A percentile compares a stretch with the other conserved stretches of the same genome.
phyloP scores from a whole-genome alignment of 148 eudicot genomes.

The Salicornia ramosissima region DNA sequence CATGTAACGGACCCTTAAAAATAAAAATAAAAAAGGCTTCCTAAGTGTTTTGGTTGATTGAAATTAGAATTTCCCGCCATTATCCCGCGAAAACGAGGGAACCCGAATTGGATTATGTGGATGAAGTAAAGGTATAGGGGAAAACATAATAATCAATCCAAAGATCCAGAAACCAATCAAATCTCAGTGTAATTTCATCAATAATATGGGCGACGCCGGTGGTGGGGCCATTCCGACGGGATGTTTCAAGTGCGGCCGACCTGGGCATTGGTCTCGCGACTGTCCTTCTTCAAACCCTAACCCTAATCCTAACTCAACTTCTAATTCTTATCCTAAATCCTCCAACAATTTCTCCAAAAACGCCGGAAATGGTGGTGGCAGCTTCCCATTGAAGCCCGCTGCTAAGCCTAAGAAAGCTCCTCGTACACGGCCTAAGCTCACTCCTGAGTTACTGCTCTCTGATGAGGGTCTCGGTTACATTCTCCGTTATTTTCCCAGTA shows the following conservation, averaged over 20 bases:
- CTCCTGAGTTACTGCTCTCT: conserved; percentile 72
- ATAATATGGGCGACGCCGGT: conserved; percentile 27
- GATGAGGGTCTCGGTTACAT: conserved; percentile 78
- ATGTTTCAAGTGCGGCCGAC: conserved; percentile 95
- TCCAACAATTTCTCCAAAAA: conserved; percentile 4
- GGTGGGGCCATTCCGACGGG: conserved; percentile 72
- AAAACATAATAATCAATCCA: too few species aligned
- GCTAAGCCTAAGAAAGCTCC: conserved; percentile 67
- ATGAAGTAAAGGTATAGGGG: too few species aligned
- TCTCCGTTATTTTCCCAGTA: conserved; percentile 64
- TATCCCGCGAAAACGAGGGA: not conserved
- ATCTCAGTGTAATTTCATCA: not conserved
- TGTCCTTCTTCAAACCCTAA: conserved; percentile 50
- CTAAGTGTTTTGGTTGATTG: too few species aligned
- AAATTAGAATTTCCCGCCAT: not conserved
- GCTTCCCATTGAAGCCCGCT: conserved; percentile 5
- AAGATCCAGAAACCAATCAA: not conserved
- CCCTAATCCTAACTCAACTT: conserved; percentile 23
- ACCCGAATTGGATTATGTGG: too few species aligned
- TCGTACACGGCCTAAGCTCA: conserved; percentile 63
- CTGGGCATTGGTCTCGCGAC: conserved; percentile 99
- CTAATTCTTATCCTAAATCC: conserved; percentile 16
- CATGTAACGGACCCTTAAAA: too few species aligned
- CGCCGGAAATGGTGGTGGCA: not conserved
- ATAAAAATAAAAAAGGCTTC: too few species aligned